A percentile compares a stretch with the other conserved stretches of the same genome.
These are phyloP conservation scores for Naganishia onofrii DNA, from an alignment of 768 basidiomycete species.

Conservation along the genomic window DNA sequence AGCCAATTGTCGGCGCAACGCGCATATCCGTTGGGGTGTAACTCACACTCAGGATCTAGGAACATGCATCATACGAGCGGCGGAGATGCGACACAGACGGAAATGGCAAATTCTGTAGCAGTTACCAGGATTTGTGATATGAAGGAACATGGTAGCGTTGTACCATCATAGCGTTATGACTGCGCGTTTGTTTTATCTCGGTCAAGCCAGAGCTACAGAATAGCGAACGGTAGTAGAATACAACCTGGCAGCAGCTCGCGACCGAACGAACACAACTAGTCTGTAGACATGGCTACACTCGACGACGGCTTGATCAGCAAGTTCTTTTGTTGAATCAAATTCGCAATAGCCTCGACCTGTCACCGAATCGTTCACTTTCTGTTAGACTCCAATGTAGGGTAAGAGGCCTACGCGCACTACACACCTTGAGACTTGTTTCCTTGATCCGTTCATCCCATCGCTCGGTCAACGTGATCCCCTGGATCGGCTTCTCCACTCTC, in stretches of 20 bases:
- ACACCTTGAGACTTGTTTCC: slow-evolving; percentile 78
- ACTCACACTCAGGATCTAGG: neutral
- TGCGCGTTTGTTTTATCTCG: too few relatives aligned
- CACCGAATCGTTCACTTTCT: neutral
- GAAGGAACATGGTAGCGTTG: too few relatives aligned
- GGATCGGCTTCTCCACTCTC: slow-evolving; percentile 77
- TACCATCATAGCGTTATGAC: too few relatives aligned
- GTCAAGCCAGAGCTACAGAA: too few relatives aligned
- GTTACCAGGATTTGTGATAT: too few relatives aligned
- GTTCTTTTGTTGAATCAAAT: slow-evolving; percentile 27
- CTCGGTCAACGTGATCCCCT: slow-evolving; percentile 78
- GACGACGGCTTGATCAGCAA: slow-evolving; percentile 13
- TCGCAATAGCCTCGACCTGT: slow-evolving; percentile 32
- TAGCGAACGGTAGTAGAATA: too few relatives aligned
- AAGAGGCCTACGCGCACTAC: neutral
- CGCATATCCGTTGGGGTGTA: slow-evolving; percentile 14
- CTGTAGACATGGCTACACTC: slow-evolving; percentile 1
- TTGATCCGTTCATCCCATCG: slow-evolving; percentile 94
- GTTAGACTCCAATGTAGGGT: neutral
- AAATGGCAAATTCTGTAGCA: neutral
- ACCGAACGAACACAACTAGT: neutral
- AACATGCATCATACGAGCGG: slow-evolving; percentile 3
- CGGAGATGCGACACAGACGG: neutral
- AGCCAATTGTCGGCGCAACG: slow-evolving; percentile 1
- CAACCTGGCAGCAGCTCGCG: too few relatives aligned